A percentile compares a stretch with the other conserved stretches of the same genome.
Conservation (phyloP, 2,329 filamentous ascomycete genomes). For the Alternaria arbusti region DNA sequence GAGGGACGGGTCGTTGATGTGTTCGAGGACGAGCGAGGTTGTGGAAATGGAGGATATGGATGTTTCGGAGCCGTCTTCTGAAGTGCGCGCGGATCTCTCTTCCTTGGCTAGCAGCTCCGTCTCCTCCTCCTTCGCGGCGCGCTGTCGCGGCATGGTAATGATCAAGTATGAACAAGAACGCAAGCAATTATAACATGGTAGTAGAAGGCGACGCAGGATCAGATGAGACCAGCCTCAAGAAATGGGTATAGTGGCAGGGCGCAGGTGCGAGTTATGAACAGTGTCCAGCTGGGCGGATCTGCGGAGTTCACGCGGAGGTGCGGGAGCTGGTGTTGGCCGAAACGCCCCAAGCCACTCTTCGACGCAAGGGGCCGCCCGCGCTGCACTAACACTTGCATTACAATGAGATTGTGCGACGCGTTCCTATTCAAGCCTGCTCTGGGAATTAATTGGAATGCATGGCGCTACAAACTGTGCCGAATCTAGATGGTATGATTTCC, state of each 20-base stretch:
- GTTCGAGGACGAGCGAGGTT: slow-evolving; percentile 81
- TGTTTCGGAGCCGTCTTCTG: slow-evolving; percentile 50
- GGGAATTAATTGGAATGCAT: slow-evolving; percentile 9
- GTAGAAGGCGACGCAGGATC: not conserved
- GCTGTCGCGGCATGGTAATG: slow-evolving; percentile 43
- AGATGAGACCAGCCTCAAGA: not conserved
- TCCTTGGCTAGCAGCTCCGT: slow-evolving; percentile 52
- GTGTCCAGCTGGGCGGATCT: slow-evolving; percentile 14
- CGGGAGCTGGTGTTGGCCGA: slow-evolving; percentile 31
- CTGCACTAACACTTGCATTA: slow-evolving; percentile 16
- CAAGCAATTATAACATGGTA: slow-evolving; percentile 24
- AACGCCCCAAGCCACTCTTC: slow-evolving; percentile 37
- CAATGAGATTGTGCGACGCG: slow-evolving; percentile 27
- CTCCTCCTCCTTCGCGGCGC: slow-evolving; percentile 51
- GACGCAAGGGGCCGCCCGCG: slow-evolving; percentile 22
- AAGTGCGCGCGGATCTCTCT: slow-evolving; percentile 37
- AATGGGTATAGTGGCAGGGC: slow-evolving; percentile 3
- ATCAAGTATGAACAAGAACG: not conserved
- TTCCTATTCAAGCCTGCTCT: slow-evolving; percentile 37
- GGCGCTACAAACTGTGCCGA: not conserved
- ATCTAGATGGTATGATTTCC: not conserved
- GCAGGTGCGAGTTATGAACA: slow-evolving; percentile 8
- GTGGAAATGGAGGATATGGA: slow-evolving; percentile 82
- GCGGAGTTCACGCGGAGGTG: slow-evolving; percentile 41
- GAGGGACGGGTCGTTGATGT: slow-evolving; percentile 65